Percentiles rank a stretch among this genome's conserved stretches.
These are phyloP conservation scores for Backusella sp. DNA, from an alignment of 192 early-diverging fungal genomes.

Conservation along the genomic window DNA sequence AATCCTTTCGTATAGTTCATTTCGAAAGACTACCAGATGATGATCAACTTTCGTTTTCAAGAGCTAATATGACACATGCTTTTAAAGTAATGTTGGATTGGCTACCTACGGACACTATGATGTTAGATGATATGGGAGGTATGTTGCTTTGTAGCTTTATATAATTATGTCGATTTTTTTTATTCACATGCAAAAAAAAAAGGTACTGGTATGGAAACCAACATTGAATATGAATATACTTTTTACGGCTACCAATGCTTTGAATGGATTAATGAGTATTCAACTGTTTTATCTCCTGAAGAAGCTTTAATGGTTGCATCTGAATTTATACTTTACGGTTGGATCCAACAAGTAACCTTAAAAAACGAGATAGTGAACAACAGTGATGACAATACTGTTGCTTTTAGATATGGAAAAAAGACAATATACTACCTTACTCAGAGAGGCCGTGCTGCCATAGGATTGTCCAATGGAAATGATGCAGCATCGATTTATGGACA, in stretches of 20 bases:
- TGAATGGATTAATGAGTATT: slow-evolving; percentile 54
- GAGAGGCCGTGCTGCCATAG: not conserved
- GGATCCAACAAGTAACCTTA: slow-evolving; percentile 39
- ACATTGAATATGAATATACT: slow-evolving; percentile 28
- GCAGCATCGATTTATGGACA: not conserved
- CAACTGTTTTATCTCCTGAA: slow-evolving; percentile 47
- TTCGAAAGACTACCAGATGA: slow-evolving; percentile 30
- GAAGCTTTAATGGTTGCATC: slow-evolving; percentile 47
- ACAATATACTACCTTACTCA: slow-evolving; percentile 24
- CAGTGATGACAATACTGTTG: not conserved
- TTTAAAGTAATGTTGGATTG: slow-evolving; percentile 46
- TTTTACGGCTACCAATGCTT: slow-evolving; percentile 47
- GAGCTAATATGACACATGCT: slow-evolving; percentile 35
- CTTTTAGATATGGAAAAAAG: slow-evolving; percentile 12
- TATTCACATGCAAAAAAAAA: not conserved
- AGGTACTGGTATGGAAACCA: slow-evolving; percentile 3
- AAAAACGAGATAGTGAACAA: slow-evolving; percentile 26
- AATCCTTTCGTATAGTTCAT: slow-evolving; percentile 7
- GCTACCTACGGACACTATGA: slow-evolving; percentile 35
- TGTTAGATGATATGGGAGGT: slow-evolving; percentile 24
- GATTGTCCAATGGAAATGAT: not conserved
- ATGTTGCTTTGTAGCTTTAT: not conserved
- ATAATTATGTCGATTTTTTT: not conserved
- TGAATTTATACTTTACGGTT: slow-evolving; percentile 47
- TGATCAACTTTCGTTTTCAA: slow-evolving; percentile 44